A percentile compares a stretch with the other conserved stretches of the same genome.
Evolutionary conservation across 2,329 filamentous ascomycete genomes (phyloP).

Genomic region (Neospermospora avenae): DNA sequence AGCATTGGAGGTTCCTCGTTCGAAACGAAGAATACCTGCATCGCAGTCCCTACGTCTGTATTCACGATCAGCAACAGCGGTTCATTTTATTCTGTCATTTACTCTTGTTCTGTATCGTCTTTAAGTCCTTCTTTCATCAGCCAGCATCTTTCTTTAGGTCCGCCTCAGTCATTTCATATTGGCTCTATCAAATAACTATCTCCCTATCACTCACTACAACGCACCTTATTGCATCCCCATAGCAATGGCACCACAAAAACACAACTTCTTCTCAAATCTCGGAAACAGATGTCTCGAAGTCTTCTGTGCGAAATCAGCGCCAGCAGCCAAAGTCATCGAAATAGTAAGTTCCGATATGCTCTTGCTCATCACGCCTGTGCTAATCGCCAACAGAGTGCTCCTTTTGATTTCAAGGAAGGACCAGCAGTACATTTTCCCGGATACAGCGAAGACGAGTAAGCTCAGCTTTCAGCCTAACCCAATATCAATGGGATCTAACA

Average conservation of each 20-base stretch:
- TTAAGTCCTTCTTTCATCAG: slow-evolving; percentile 16
- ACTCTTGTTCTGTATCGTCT: slow-evolving; percentile 13
- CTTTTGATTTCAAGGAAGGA: slow-evolving; percentile 55
- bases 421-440: slow-evolving; percentile 51
- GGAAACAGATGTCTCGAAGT: slow-evolving; percentile 45
- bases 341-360: slow-evolving; percentile 41
- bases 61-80: slow-evolving; percentile 8
- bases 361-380: slow-evolving; percentile 3
- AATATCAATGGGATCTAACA: slow-evolving; percentile 1
- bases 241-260: slow-evolving; percentile 10
- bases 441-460: slow-evolving; percentile 58
- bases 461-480: slow-evolving; percentile 14
- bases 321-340: slow-evolving; percentile 40
- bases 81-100: slow-evolving; percentile 19
- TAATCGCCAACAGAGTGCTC: slow-evolving; percentile 47
- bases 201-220: neutral
- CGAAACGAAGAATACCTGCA: neutral
- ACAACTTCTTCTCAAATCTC: slow-evolving; percentile 42
- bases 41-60: neutral
- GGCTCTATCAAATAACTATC: neutral
- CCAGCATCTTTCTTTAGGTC: slow-evolving; percentile 15
- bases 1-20: neutral
- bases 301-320: slow-evolving; percentile 40
- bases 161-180: slow-evolving; percentile 4
- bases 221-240: neutral